A percentile compares a stretch with the other conserved stretches of the same genome.
Evolutionary conservation across 192 early-diverging fungal genomes (phyloP).

Genomic region (Umbelopsis sp.): DNA sequence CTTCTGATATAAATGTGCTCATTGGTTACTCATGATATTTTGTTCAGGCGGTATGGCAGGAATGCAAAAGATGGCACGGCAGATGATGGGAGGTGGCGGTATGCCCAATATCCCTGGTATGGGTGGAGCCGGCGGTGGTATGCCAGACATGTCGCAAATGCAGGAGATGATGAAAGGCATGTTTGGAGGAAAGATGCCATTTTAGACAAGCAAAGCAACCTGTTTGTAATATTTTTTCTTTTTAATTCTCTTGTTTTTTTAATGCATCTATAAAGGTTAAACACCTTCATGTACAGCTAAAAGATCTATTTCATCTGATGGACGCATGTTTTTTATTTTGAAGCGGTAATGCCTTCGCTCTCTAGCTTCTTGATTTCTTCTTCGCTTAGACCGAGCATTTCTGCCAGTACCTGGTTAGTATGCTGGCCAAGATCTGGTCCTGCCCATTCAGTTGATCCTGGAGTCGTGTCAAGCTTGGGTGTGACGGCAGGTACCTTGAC

Average conservation of each 20-base stretch:
- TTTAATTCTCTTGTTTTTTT: neutral
- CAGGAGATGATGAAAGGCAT: constrained; percentile 79
- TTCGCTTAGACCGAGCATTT: constrained; percentile 34
- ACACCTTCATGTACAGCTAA: neutral
- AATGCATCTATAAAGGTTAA: constrained; percentile 9
- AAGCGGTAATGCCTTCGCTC: constrained; percentile 27
- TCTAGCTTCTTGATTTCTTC: constrained; percentile 37
- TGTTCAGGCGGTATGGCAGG: constrained; percentile 53
- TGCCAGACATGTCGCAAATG: constrained; percentile 68
- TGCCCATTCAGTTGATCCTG: constrained; percentile 54
- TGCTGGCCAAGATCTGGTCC: constrained; percentile 53
- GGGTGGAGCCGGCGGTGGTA: constrained; percentile 55
- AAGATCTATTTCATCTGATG: no score
- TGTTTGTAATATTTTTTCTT: constrained; percentile 13
- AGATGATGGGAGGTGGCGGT: constrained; percentile 59
- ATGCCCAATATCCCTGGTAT: constrained; percentile 53
- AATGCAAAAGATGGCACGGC: constrained; percentile 67
- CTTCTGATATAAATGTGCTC: constrained; percentile 33
- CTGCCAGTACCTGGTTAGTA: constrained; percentile 38
- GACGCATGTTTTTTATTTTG: constrained; percentile 5
- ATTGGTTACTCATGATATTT: constrained; percentile 29
- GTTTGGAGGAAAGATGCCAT: constrained; percentile 31
- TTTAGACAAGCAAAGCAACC: constrained; percentile 1
- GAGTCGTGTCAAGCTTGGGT: constrained; percentile 44
- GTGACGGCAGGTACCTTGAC: constrained; percentile 50